Conservation (phyloP, 2,329 filamentous ascomycete species). For the Colletotrichum sp. region DNA sequence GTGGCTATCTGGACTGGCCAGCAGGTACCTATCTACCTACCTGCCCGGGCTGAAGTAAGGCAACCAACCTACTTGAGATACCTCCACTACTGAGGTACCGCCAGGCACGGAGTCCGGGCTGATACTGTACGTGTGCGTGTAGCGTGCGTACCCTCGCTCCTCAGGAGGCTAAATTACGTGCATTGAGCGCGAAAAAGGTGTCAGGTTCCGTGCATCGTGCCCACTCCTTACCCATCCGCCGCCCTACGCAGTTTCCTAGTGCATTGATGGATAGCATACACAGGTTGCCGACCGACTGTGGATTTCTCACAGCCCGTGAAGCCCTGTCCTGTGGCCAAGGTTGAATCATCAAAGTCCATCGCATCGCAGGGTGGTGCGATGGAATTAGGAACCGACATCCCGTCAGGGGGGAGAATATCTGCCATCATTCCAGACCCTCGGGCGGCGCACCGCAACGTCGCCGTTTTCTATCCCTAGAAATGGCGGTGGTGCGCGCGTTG, state of each 20-base stretch:
- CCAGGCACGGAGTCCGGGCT: not conserved
- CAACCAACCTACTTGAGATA: not conserved
- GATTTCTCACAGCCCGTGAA: not conserved
- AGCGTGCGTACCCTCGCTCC: not conserved
- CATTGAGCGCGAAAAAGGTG: not conserved
- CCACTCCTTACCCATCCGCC: not conserved
- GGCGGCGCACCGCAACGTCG: not conserved
- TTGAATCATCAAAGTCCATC: not conserved
- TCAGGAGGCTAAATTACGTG: not conserved
- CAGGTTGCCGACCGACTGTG: not conserved
- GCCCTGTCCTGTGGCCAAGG: not conserved
- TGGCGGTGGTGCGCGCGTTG: not conserved
- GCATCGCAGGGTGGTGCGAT: not conserved
- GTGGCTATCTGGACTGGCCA: not conserved
- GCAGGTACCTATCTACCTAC: not conserved
- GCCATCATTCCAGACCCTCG: not conserved
- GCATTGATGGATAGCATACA: not conserved
- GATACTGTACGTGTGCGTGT: not conserved
- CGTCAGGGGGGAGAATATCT: constrained; percentile 2
- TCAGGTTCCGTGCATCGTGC: not conserved
- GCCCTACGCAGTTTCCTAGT: not conserved
- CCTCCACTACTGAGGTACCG: not conserved
- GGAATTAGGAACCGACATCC: not conserved
- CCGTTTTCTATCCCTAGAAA: not conserved
- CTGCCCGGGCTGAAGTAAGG: not conserved